Base-by-base conservation (phyloP, 2,329 filamentous ascomycete genomes). In the Penicillium nordicum region DNA sequence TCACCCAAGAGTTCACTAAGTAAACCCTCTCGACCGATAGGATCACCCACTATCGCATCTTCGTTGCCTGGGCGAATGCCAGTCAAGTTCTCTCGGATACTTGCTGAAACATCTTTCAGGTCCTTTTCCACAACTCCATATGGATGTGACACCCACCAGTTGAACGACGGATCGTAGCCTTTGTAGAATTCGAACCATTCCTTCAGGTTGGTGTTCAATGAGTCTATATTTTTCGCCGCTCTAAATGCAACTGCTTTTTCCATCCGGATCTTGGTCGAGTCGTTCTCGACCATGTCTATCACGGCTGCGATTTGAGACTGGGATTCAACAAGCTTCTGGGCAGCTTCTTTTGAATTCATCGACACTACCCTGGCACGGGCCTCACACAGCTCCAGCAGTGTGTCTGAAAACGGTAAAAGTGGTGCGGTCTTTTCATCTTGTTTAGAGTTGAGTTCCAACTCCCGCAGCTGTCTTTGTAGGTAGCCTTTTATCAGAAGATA, bases 31-130 rank as follows among this genome's bases (percentile, higher is more conserved):
- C 77, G 69, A 1, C 84, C 82, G 47, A 85, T 82, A 0, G 83
- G 82, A 58, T 85, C 77, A 1, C 82, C 82, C 29, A 85, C 76
- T 49, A 85, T 84, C 7, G 79, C 77, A 50, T 82, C 78, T 0
- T 76, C 69, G 46, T 78, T 74, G 1, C 69, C 72, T 0, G 71
- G 70, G 1, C 72, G 66, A 50, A 82, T 74, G 3, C 80, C 81
- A 0, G 79, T 77, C 0, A 84, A 67, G 1, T 72, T 67, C 30
- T 69, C 68, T 38, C 75, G 69, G n/a, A 83, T 72, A 3, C 73
- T 60, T 1, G 63, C 66, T 9, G 70, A 61, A 18, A 76, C 73
- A 10, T 57, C 43, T 45, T 21, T 32, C 11, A 45, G 11, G 4
- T 29, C 11, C 6, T 45, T 23, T 32, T 45, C 27, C 29, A 45